Conservation (phyloP, 108 stramenopile genomes). For the Nitzschia sp. region DNA sequence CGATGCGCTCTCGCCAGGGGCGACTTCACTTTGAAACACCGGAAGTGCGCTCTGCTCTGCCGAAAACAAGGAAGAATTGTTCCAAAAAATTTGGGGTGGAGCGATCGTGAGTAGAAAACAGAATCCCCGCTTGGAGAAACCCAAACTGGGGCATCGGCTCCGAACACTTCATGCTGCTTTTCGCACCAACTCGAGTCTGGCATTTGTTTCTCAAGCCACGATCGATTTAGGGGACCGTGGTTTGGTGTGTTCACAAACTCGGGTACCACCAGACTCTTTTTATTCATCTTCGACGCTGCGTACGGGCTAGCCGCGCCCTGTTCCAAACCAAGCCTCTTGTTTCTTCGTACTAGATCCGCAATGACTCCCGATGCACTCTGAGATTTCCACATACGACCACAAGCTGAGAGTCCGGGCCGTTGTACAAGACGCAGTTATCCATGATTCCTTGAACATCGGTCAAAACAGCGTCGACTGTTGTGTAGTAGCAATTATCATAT, state of each 20-base stretch:
- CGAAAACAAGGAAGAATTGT: constrained; percentile 30
- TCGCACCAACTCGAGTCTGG: constrained; percentile 1
- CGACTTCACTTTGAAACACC: no score
- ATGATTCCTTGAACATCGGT: constrained; percentile 40
- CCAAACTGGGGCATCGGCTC: constrained; percentile 26
- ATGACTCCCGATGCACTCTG: constrained; percentile 6
- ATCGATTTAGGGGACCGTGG: constrained; percentile 17
- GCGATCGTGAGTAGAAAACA: constrained; percentile 41
- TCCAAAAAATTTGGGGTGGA: constrained; percentile 46
- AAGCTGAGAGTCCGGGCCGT: constrained; percentile 48
- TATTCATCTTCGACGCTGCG: background rate
- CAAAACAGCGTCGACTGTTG: constrained; percentile 44
- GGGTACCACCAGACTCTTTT: background rate
- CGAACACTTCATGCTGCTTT: background rate
- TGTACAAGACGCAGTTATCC: constrained; percentile 64
- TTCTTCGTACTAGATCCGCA: background rate
- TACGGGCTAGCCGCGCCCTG: background rate
- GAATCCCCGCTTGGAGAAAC: constrained; percentile 56
- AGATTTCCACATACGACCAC: constrained; percentile 20
- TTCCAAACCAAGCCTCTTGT: background rate
- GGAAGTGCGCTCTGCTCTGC: constrained; percentile 37
- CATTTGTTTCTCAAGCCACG: constrained; percentile 28
- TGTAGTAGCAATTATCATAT: constrained; percentile 38
- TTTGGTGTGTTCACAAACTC: constrained; percentile 22
- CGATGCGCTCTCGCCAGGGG: no score